Evolutionary conservation across 1,284 basidiomycete species (phyloP), one percentile per base, ranked within the genome.

Genomic region (Phellopilus nigrolimitatus): DNA sequence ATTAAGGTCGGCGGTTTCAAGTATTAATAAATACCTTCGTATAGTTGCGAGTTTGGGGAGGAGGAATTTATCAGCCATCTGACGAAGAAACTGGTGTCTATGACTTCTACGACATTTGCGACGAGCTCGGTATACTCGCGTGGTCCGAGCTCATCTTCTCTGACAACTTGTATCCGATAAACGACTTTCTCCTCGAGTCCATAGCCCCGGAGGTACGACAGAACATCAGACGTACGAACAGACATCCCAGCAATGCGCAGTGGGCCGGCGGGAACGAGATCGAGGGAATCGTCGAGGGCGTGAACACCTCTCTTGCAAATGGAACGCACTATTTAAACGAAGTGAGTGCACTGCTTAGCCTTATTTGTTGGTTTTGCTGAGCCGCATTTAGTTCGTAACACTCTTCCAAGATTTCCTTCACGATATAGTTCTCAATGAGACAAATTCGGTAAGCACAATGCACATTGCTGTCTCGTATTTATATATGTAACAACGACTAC

Each of bases 61-160:
- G 79, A 3, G 79, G 79, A 0, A 71, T 70, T 3, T 77, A 76
- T 56, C 74, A 76, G 53, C 74, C 74, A 2, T 74, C 72, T 1
- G 67, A 70, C 51, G 66, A 63, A 49, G 58, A 64, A 28, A 74
- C 75, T 2, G 79, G 77, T 22, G 70, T 72, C 5, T 80, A 81
- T 59, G 71, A 77, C 56, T 77, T 83, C 56, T 79, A 81, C 61
- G 71, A 75, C 1, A 61, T 76, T 21, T 82, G 79, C 60, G 81
- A 84, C 60, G 78, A 82, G 59, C 67, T 82, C 0, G 81, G 82
- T 5, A 78, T 83, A 54, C 65, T 84, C 42, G 78, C 74, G 2
- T 84, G 82, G 82, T 79, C 78, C 2, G 82, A 84, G 59, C 71
- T 80, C 46, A 79, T 80, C 47, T 83, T 82, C 63, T 82, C 80